A percentile compares a stretch with the other conserved stretches of the same genome.
phyloP scores from a whole-genome alignment of 164 flowering plant genomes.

The Dillenia suffruticosa region DNA sequence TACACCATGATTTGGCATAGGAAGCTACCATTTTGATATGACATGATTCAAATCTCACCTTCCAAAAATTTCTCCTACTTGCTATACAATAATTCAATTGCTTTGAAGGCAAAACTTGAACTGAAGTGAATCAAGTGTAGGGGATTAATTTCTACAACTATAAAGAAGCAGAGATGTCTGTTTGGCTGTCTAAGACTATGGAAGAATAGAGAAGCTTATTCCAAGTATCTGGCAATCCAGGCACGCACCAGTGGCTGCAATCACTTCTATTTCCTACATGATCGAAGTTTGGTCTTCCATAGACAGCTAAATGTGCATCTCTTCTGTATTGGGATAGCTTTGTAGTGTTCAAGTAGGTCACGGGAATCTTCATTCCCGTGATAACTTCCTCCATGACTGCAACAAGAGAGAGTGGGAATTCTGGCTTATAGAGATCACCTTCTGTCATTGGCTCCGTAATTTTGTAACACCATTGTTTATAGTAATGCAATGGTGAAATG shows the following conservation, averaged over 20 bases:
- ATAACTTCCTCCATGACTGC: constrained; percentile 27
- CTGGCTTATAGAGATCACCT: constrained; percentile 14
- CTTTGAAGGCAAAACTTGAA: too few relatives aligned
- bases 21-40: too few relatives aligned
- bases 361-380: constrained; percentile 33
- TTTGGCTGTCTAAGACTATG: constrained; percentile 3
- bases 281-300: constrained; percentile 15
- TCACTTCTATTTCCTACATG: constrained; percentile 19
- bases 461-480: constrained; percentile 38
- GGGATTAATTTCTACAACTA: too few relatives aligned
- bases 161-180: too few relatives aligned
- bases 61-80: too few relatives aligned
- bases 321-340: constrained; percentile 45
- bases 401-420: constrained; percentile 25
- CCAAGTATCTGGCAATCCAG: constrained; percentile 83
- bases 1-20: too few relatives aligned
- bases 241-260: constrained; percentile 83
- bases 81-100: too few relatives aligned
- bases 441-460: constrained; percentile 40
- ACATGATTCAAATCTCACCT: too few relatives aligned
- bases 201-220: constrained; percentile 46
- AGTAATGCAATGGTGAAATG: constrained; percentile 60
- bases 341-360: constrained; percentile 60
- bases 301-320: constrained; percentile 60
- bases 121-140: too few relatives aligned